Base-by-base conservation (phyloP, 1,284 basidiomycete species). In the Irpex sp. region DNA sequence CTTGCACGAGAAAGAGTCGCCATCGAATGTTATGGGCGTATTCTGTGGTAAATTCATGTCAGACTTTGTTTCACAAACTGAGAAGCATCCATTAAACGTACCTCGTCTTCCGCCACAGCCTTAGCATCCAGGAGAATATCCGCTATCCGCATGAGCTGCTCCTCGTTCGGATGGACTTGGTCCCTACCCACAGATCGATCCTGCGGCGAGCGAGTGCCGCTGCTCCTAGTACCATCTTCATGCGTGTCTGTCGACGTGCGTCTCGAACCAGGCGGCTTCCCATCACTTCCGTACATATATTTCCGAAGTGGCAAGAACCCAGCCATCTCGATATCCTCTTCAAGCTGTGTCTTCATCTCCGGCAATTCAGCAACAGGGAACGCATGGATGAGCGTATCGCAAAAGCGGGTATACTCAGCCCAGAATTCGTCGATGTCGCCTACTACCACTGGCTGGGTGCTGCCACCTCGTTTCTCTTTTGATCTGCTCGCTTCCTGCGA, bases 101-200 rank as follows among this genome's bases (percentile, higher is more conserved):
- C 90, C 75, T 86, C 81, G 57, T 83, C 76, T 56, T 80, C 79
- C 11, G 82, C 84, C n/a, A 95, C 72, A 7, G 77, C 76, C 65
- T 80, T 83, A 1, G 90, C 91, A 70, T 98, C 95, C 31, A 83
- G 79, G 59, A 96, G 79, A 56, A 98, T 77, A 74, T 98, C 96
- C 36, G 86, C 82, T 60, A 98, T 92, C 63, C 97, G 84, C 94
- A 97, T 97, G 57, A 98, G 78, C 70, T 96, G 93, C 78, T 96
- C 94, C 68, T 94, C 95, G 68, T 97, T 98, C 2, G 96, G 96
- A 77, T 97, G 96, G 6, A 90, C 88, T 61, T 86, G 83, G 61
- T 86, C 84, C 57, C 76, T 73, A 8, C 71, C 62, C 46, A 43
- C 17, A 31, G 61, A 59, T 17, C 53, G 51, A 9, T 66, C 63